A percentile compares a stretch with the other conserved stretches of the same genome.
These are phyloP conservation scores for Cordia subcordata DNA, from an alignment of 257 asterid genomes.

Conservation along the genomic window DNA sequence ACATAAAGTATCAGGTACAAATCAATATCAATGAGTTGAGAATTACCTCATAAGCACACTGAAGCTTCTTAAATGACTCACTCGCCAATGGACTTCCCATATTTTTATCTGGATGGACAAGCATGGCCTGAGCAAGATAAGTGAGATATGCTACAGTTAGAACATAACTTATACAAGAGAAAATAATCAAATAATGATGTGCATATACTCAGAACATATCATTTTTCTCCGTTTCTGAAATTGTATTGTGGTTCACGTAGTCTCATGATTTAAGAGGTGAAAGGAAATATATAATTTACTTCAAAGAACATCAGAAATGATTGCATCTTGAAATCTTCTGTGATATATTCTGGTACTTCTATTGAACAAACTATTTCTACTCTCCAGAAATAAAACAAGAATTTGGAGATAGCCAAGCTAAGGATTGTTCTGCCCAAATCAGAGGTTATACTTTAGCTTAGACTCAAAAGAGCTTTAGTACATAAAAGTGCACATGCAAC, in stretches of 20 bases:
- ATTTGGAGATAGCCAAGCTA: background rate
- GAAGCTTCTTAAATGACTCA: constrained; percentile 97
- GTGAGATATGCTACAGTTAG: background rate
- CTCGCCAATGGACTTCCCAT: constrained; percentile 91
- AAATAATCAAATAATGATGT: background rate
- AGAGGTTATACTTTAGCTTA: too few species aligned
- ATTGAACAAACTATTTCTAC: too few species aligned
- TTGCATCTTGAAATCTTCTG: too few species aligned
- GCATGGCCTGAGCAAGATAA: constrained; percentile 67
- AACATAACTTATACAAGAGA: background rate
- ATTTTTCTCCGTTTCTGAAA: background rate
- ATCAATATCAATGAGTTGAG: background rate
- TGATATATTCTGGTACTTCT: too few species aligned
- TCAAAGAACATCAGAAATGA: too few species aligned
- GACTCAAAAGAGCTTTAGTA: too few species aligned
- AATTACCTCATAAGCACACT: constrained; percentile 92
- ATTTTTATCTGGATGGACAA: constrained; percentile 98
- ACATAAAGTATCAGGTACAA: background rate
- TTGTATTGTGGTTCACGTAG: too few species aligned
- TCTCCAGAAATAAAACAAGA: background rate
- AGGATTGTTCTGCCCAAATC: too few species aligned
- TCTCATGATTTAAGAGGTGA: too few species aligned
- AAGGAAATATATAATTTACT: too few species aligned
- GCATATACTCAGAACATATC: background rate
- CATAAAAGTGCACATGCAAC: background rate